phyloP scores from a whole-genome alignment of 208 protist genomes.

The Acanthamoeba lenticulata region DNA sequence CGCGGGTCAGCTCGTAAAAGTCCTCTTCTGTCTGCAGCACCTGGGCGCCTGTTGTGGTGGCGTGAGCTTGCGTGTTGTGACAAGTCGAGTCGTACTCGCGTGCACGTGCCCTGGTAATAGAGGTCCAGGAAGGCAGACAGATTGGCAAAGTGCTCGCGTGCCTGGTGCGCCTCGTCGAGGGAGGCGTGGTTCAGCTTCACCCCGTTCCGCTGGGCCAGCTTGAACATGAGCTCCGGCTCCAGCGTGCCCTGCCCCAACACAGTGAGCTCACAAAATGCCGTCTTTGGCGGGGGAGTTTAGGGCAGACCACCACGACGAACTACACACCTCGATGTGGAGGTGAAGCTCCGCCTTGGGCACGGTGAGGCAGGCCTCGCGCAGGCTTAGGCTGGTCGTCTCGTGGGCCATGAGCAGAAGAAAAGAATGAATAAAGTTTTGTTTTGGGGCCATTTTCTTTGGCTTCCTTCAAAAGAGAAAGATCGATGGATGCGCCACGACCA shows the following conservation, averaged over 20 bases:
- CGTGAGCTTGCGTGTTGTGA: too few relatives aligned
- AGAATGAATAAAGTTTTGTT: too few relatives aligned
- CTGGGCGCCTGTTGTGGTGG: too few relatives aligned
- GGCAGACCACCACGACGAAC: background rate
- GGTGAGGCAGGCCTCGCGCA: background rate
- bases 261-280: background rate
- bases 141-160: too few relatives aligned
- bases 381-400: background rate
- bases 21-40: conserved; percentile 1
- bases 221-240: background rate
- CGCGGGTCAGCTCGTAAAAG: background rate
- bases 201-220: conserved; percentile 1
- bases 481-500: background rate
- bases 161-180: too few relatives aligned
- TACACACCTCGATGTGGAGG: background rate
- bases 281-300: too few relatives aligned
- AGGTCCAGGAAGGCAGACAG: too few relatives aligned
- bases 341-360: conserved; percentile 4
- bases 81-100: too few relatives aligned
- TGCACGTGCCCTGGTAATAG: too few relatives aligned
- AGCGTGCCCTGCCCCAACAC: background rate
- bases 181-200: background rate
- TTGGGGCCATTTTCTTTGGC: too few relatives aligned
- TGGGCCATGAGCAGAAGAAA: too few relatives aligned
- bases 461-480: background rate